Evolutionary conservation across 1,284 basidiomycete species (phyloP), one percentile per base, ranked within the genome.

Genomic region (Boletus sp.): DNA sequence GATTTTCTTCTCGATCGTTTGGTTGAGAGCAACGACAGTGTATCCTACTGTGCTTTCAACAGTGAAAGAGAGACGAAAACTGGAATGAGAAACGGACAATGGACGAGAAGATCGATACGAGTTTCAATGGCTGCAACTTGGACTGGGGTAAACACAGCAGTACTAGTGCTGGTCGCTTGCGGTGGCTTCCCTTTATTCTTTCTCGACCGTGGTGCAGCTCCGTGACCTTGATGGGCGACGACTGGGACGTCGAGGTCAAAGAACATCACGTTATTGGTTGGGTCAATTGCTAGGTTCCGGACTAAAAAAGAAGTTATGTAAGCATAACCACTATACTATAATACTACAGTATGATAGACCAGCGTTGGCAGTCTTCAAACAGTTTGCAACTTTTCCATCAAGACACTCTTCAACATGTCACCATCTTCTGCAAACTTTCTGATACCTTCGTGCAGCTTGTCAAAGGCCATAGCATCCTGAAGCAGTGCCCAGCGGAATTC

Each of bases 361-460:
- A n/a, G n/a, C n/a, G n/a, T n/a, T n/a, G n/a, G n/a, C n/a, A 19
- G 7, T 27, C 11, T 30, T 68, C 60, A 68, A 44, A 52, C 60
- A 2, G 40, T 58, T 14, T 77, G 75, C 71, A 98, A 78, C 83
- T 95, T 96, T 78, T 88, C 76, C 78, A 83, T 87, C 72, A 98
- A 84, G 65, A 96, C 79, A 53, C 82, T 80, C 85, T 96, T 96
- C 78, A 98, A 87, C n/a, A 92, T 87, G 71, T 88, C 84, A 64
- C 94, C 94, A 74, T 98, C 97, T 79, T 93, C 94, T 64, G 94
- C 95, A 77, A 98, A 98, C 80, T 94, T 94, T 80, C 87, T 88
- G 81, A 97, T 97, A 75, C 96, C 96, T 82, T 98, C 95, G 78
- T 97, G 93, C 59, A 94, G 80, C 80, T 97, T 97, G 78, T 97